phyloP scores from a whole-genome alignment of 2,329 filamentous ascomycete genomes.

The Coniochaeta sp. region DNA sequence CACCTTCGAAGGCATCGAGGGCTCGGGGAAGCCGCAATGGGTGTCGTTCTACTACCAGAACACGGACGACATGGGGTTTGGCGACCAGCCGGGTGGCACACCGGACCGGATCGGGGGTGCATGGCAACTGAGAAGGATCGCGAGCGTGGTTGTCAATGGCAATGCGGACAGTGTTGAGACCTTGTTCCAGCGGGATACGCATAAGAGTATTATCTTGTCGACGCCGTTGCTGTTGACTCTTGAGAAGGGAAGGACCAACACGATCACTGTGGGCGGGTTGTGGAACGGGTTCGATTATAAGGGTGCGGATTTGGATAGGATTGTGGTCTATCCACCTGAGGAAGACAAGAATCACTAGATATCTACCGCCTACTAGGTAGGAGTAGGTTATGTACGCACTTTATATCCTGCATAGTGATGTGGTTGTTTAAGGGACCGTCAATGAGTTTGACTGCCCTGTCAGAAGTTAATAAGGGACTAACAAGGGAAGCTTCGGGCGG shows the following conservation, averaged over 20 bases:
- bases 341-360: slow-evolving; percentile 1
- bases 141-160: slow-evolving; percentile 52
- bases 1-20: slow-evolving; percentile 40
- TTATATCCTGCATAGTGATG: no score
- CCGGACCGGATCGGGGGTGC: slow-evolving; percentile 53
- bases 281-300: slow-evolving; percentile 48
- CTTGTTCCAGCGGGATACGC: slow-evolving; percentile 43
- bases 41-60: slow-evolving; percentile 53
- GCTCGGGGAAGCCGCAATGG: slow-evolving; percentile 45
- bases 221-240: slow-evolving; percentile 47
- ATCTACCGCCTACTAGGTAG: no score
- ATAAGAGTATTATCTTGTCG: slow-evolving; percentile 53
- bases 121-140: slow-evolving; percentile 53
- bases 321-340: slow-evolving; percentile 54
- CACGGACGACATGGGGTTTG: slow-evolving; percentile 55
- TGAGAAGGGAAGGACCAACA: slow-evolving; percentile 41
- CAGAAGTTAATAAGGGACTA: not conserved
- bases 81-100: slow-evolving; percentile 43
- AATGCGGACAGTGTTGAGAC: slow-evolving; percentile 41
- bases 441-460: no score
- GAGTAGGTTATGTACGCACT: no score
- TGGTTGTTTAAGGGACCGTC: no score
- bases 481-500: not conserved
- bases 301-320: slow-evolving; percentile 50
- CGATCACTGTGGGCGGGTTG: slow-evolving; percentile 50